These are phyloP conservation scores for Coniosporium tulheliwenetii DNA, from an alignment of 2,329 filamentous ascomycete genomes.

Conservation along the genomic window DNA sequence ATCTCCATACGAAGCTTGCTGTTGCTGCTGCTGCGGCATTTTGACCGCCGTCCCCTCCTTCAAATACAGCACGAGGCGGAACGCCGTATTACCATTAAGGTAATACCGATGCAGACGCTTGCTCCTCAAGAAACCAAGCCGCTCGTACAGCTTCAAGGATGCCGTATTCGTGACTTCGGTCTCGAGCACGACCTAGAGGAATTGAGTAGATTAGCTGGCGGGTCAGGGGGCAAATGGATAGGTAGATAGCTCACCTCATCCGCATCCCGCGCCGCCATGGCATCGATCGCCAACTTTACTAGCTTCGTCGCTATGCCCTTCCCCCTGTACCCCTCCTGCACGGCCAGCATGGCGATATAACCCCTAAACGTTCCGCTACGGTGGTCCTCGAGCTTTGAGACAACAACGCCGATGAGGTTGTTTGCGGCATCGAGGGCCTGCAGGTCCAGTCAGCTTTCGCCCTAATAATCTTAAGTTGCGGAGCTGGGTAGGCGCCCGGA, in stretches of 20 bases:
- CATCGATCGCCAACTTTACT: conserved; percentile 80
- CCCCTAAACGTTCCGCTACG: conserved; percentile 73
- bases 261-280: conserved; percentile 69
- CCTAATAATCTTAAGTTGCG: not conserved
- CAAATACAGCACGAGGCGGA: conserved; percentile 69
- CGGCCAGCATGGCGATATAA: conserved; percentile 98
- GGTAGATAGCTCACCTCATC: conserved; percentile 47
- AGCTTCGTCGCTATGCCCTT: conserved; percentile 73
- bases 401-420: conserved; percentile 73
- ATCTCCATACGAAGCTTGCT: conserved; percentile 8
- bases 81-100: conserved; percentile 89
- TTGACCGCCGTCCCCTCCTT: conserved; percentile 40
- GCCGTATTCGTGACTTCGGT: conserved; percentile 87
- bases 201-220: not conserved
- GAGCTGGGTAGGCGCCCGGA: not conserved
- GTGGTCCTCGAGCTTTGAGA: conserved; percentile 89
- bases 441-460: conserved; percentile 1
- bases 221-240: not conserved
- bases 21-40: conserved; percentile 13
- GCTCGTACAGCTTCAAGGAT: conserved; percentile 84
- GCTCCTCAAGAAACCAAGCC: conserved; percentile 77
- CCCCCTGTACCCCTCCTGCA: conserved; percentile 62
- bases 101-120: conserved; percentile 94
- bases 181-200: conserved; percentile 61
- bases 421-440: conserved; percentile 38